Conservation (phyloP, 2,329 filamentous ascomycete species). For the Stromatinia cepivora region DNA sequence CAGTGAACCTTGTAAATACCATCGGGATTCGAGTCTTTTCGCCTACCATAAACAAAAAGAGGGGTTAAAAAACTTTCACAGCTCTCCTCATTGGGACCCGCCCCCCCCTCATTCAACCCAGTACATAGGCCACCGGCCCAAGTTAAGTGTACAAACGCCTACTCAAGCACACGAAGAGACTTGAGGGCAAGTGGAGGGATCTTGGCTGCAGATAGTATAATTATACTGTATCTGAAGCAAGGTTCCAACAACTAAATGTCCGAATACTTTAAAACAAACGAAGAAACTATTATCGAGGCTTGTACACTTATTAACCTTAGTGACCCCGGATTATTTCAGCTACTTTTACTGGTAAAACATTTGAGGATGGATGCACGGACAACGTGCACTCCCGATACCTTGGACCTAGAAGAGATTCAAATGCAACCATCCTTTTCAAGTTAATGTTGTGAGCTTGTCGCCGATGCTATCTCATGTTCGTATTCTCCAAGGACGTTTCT, state of each 20-base stretch:
- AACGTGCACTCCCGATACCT: background rate
- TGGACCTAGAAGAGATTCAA: background rate
- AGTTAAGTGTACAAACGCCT: background rate
- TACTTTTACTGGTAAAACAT: background rate
- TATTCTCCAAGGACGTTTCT: background rate
- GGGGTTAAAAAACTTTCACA: no score
- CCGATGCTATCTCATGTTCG: background rate
- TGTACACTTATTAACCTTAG: background rate
- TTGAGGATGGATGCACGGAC: background rate
- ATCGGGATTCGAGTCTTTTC: background rate
- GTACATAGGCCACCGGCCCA: background rate
- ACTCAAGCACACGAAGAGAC: background rate
- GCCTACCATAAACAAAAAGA: background rate
- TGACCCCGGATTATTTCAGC: background rate
- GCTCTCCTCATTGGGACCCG: background rate
- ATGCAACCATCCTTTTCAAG: constrained; percentile 2
- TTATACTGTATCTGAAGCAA: no score
- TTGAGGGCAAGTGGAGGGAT: no score
- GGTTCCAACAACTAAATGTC: background rate
- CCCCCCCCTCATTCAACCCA: background rate
- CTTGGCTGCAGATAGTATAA: no score
- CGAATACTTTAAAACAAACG: background rate
- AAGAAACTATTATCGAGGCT: background rate
- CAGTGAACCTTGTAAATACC: background rate
- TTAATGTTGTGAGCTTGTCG: background rate